Evolutionary conservation across 1,284 basidiomycete species (phyloP), one percentile per base, ranked within the genome.

Genomic region (Phellopilus nigrolimitatus): DNA sequence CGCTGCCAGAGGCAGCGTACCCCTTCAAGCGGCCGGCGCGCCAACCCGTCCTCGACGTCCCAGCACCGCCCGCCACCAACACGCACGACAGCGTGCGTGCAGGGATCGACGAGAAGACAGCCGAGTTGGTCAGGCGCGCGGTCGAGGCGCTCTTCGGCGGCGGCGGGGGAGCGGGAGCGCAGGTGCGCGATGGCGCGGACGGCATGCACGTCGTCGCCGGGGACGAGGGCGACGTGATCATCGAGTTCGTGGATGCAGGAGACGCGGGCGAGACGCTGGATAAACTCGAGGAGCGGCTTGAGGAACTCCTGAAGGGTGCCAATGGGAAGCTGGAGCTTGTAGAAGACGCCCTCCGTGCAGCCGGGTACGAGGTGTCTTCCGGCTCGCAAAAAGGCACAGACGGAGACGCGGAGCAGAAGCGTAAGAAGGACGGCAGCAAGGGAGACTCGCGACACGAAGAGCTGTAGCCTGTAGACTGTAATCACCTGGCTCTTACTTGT

Each of bases 241-340:
- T 86, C 57, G 77, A 85, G 62, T 69, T 84, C 56, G 57, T 78
- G 48, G 76, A 79, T 47, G 78, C 75, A 31, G 60, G 68, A 36
- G 67, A 69, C 5, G 54, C 68, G 51, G 67, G 71, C 27, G 71
- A 66, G 19, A 55, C 59, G 24, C 57, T 64, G 17, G 56, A 64
- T 13, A 66, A 66, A 17, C 61, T 65, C 42, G 57, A 66, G 25
- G 64, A 66, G 39, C 64, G 62, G 49, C 58, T 62, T 53, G n/a
- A n/a, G n/a, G n/a, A n/a, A n/a, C n/a, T n/a, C n/a, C n/a, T n/a
- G n/a, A n/a, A n/a, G n/a, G n/a, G n/a, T n/a, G n/a, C n/a, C n/a
- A n/a, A n/a, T n/a, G n/a, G n/a, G n/a, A n/a, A n/a, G 60, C 60
- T 43, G 61, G 44, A 21, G 56, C 45, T 31, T 50, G 27, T 76